A percentile compares a stretch with the other conserved stretches of the same genome.
Conservation (phyloP, 352 stramenopile genomes). For the Phytophthora parvispora region DNA sequence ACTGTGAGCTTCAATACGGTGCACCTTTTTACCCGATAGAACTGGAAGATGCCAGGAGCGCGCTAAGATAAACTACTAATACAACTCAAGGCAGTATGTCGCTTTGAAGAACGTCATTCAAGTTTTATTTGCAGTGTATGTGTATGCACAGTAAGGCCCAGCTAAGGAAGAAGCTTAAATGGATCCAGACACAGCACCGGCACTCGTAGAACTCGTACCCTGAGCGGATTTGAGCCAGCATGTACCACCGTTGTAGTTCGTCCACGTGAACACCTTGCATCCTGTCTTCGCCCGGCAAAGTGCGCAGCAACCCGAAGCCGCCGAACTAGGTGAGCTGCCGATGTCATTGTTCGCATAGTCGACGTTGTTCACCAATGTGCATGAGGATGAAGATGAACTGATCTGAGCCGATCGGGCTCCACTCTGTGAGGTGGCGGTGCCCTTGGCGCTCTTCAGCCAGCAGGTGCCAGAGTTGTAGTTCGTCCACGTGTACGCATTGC, state of each 20-base stretch:
- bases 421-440: conserved; percentile 6
- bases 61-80: conserved; percentile 2
- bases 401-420: conserved; percentile 27
- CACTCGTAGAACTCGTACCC: conserved; percentile 9
- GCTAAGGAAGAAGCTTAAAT: conserved; percentile 14
- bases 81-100: too few relatives aligned
- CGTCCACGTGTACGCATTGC: conserved; percentile 62
- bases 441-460: conserved; percentile 66
- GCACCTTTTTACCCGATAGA: conserved; percentile 17
- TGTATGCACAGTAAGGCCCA: background rate
- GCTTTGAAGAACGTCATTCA: background rate
- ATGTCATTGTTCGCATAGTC: conserved; percentile 53
- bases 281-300: conserved; percentile 32
- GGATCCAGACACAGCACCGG: conserved; percentile 35
- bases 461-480: conserved; percentile 60
- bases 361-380: conserved; percentile 34
- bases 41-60: conserved; percentile 10
- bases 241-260: conserved; percentile 54
- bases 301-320: conserved; percentile 29
- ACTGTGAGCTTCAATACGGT: conserved; percentile 1
- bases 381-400: conserved; percentile 19
- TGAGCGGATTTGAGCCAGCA: conserved; percentile 65
- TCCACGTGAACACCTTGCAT: conserved; percentile 70
- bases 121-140: background rate
- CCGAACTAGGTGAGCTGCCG: conserved; percentile 27